Evolutionary conservation across 345 rosid species (phyloP), one percentile per base, ranked within the genome.

Genomic region (Tarenaya hassleriana): DNA sequence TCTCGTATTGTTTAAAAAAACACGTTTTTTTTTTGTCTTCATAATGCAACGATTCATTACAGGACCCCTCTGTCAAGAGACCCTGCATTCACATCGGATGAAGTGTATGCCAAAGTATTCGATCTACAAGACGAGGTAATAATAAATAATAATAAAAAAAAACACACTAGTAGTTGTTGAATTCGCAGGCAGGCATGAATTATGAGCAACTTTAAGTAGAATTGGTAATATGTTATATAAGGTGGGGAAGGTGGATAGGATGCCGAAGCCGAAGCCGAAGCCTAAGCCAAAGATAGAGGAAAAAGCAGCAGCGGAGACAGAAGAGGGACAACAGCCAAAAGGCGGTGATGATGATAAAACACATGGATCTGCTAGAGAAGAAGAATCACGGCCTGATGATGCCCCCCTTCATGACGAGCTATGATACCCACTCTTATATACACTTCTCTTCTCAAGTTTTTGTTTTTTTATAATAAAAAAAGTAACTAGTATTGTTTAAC

Each of bases 201-300:
- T 3, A 52, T 41, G n/a, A n/a, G n/a, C n/a, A n/a, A n/a, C n/a
- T n/a, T n/a, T n/a, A n/a, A n/a, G n/a, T n/a, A n/a, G n/a, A n/a
- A n/a, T n/a, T n/a, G n/a, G n/a, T n/a, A n/a, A n/a, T n/a, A n/a
- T n/a, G n/a, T n/a, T n/a, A n/a, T n/a, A n/a, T n/a, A n/a, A 92
- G 98, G 88, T 82, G 8, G 58, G 76, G 1, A 75, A 75, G 19
- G 70, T 81, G 10, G 73, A 74, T 54, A 81, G 54, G 68, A 92
- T 92, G 29, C 91, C 98, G 8, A 88, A 85, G 77, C 98, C 96
- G 68, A 92, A 88, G 29, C 91, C 98, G 8, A 88, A 85, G 77
- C 98, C 96, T 34, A 92, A 83, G 73, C 94, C 95, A 10, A 87
- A 84, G 69, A 63, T 71, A 40, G 96, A 84, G 78, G 82, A 91